Percentiles rank a stretch among this genome's conserved stretches.
Conservation (phyloP, 495 filamentous ascomycete genomes). For the Parachaetomium inaequale region DNA sequence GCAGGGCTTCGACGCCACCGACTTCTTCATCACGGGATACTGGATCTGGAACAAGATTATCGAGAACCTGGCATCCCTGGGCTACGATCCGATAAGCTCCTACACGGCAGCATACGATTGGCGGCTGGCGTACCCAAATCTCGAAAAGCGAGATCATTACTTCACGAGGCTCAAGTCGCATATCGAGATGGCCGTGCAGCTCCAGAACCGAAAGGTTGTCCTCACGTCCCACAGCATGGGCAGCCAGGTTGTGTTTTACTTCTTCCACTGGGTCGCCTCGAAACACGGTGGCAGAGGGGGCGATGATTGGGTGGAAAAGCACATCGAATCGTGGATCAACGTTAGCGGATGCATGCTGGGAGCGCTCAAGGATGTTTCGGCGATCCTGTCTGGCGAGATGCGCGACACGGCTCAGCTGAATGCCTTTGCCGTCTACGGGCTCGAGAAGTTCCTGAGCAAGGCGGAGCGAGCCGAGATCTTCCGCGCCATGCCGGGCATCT, state of each 20-base stretch:
- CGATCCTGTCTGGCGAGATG: constrained; percentile 94
- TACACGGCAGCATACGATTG: constrained; percentile 97
- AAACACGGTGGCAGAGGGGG: constrained; percentile 75
- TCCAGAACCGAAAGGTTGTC: constrained; percentile 72
- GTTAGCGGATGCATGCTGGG: constrained; percentile 97
- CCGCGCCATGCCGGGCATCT: constrained; percentile 93
- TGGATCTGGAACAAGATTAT: constrained; percentile 99
- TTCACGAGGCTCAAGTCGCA: constrained; percentile 85
- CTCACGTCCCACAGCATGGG: constrained; percentile 97
- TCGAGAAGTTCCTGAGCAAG: constrained; percentile 90
- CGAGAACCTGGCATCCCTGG: constrained; percentile 90
- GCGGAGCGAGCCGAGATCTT: constrained; percentile 92
- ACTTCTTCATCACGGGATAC: constrained; percentile 86
- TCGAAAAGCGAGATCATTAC: constrained; percentile 88
- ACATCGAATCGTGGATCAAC: constrained; percentile 95
- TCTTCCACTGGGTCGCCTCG: constrained; percentile 95
- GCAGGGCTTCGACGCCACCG: constrained; percentile 97
- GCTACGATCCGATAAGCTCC: constrained; percentile 93
- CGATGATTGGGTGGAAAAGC: constrained; percentile 79
- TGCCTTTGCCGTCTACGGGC: constrained; percentile 93
- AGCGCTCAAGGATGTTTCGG: constrained; percentile 85
- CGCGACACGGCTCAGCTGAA: constrained; percentile 96
- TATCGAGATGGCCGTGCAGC: constrained; percentile 72
- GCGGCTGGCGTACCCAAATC: constrained; percentile 87
- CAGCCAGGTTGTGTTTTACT: constrained; percentile 90